Evolutionary conservation across 495 filamentous ascomycete species (phyloP).

Genomic region (Schizothecium vesticola): DNA sequence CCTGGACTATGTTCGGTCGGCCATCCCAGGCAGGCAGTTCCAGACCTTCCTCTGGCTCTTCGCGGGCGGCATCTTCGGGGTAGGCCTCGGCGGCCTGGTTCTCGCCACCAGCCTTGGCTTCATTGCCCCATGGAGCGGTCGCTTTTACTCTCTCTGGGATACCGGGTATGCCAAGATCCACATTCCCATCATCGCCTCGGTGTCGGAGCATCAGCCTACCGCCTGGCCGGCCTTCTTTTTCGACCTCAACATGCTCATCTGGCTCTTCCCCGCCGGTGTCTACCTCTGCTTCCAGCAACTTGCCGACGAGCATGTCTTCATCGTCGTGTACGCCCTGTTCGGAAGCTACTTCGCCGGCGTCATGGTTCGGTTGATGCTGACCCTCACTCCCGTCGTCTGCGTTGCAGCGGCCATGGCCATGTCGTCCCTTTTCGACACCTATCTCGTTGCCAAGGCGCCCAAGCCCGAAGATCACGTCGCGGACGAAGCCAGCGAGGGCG

Average conservation of each 20-base stretch:
- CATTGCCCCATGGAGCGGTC: slow-evolving; percentile 96
- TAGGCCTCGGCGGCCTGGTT: slow-evolving; percentile 62
- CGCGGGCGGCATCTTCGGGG: slow-evolving; percentile 61
- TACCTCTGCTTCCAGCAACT: slow-evolving; percentile 96
- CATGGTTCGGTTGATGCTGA: slow-evolving; percentile 99
- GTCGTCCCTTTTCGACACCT: slow-evolving; percentile 86
- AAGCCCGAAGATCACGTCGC: slow-evolving; percentile 43
- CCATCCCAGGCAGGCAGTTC: slow-evolving; percentile 89
- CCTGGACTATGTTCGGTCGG: slow-evolving; percentile 81
- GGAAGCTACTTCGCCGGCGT: slow-evolving; percentile 98
- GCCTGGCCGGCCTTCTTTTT: slow-evolving; percentile 99
- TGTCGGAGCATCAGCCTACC: slow-evolving; percentile 98
- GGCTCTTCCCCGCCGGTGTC: slow-evolving; percentile 97
- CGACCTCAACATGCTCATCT: slow-evolving; percentile 95
- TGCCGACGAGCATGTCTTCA: slow-evolving; percentile 95
- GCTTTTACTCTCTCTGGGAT: slow-evolving; percentile 99
- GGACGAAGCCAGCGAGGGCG: slow-evolving; percentile 43
- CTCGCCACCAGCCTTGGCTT: slow-evolving; percentile 78
- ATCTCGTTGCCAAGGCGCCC: slow-evolving; percentile 57
- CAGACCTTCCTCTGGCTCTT: slow-evolving; percentile 78
- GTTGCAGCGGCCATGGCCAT: slow-evolving; percentile 86
- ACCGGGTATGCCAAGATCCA: slow-evolving; percentile 99
- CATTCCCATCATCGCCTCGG: slow-evolving; percentile 98
- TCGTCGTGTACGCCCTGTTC: slow-evolving; percentile 92
- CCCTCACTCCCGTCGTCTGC: slow-evolving; percentile 92